These are phyloP conservation scores for Trifolium subterraneum DNA, from an alignment of 306 rosid species.

Conservation along the genomic window DNA sequence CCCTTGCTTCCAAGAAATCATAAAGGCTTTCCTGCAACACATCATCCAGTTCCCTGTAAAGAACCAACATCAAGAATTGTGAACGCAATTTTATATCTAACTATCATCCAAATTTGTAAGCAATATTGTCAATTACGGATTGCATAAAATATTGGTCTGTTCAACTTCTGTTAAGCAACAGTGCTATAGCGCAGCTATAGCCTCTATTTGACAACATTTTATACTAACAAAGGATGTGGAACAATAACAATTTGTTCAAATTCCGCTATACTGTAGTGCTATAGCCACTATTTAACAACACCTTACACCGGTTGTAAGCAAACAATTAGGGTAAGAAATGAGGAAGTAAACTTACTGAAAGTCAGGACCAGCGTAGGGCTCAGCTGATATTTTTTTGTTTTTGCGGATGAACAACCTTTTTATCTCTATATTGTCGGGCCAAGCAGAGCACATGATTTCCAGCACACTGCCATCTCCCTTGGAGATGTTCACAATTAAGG, in stretches of 20 bases:
- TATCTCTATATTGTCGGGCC: conserved; percentile 78
- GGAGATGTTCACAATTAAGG: conserved; percentile 64
- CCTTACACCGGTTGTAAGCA: not conserved
- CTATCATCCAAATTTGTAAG: not conserved
- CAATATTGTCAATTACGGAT: not conserved
- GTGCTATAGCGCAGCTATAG: not conserved
- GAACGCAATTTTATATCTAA: conserved; percentile 17
- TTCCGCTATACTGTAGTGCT: not conserved
- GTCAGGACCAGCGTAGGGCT: conserved; percentile 76
- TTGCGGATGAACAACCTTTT: conserved; percentile 49
- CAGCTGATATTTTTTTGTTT: conserved; percentile 47
- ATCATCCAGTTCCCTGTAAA: conserved; percentile 88
- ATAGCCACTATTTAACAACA: not conserved
- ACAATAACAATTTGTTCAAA: not conserved
- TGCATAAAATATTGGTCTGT: not conserved
- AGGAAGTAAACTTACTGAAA: conserved; percentile 64
- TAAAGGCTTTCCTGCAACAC: conserved; percentile 75
- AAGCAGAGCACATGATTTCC: conserved; percentile 83
- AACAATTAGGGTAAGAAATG: not conserved
- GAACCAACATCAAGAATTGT: conserved; percentile 27
- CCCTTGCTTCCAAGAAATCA: conserved; percentile 82
- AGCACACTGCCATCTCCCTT: conserved; percentile 60
- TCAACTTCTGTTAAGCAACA: not conserved
- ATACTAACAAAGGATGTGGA: not conserved
- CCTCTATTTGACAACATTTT: not conserved